phyloP scores from a whole-genome alignment of 1,284 basidiomycete genomes.

The Trichosporon faecale region DNA sequence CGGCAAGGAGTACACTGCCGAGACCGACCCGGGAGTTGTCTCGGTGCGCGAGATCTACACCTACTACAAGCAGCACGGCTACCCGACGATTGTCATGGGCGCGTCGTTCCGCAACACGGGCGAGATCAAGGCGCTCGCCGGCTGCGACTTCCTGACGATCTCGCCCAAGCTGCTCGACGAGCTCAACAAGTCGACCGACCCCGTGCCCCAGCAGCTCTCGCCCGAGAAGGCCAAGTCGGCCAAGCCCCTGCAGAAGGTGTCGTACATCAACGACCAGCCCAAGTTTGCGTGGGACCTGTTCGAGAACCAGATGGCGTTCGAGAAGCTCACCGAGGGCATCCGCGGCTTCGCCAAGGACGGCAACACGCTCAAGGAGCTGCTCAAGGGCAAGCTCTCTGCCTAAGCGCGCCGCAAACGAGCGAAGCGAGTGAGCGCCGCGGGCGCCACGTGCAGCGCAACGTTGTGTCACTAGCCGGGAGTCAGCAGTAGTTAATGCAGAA shows the following conservation, averaged over 20 bases:
- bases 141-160: slow-evolving; percentile 96
- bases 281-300: slow-evolving; percentile 93
- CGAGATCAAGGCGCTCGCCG: slow-evolving; percentile 92
- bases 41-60: slow-evolving; percentile 87
- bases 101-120: slow-evolving; percentile 95
- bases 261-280: slow-evolving; percentile 86
- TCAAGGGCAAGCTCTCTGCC: slow-evolving; percentile 68
- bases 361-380: slow-evolving; percentile 76
- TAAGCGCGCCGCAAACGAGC: slow-evolving; percentile 18
- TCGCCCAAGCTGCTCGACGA: slow-evolving; percentile 86
- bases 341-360: slow-evolving; percentile 96
- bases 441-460: too few species aligned
- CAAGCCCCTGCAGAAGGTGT: slow-evolving; percentile 71
- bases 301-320: slow-evolving; percentile 89
- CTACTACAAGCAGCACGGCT: slow-evolving; percentile 98
- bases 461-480: too few species aligned
- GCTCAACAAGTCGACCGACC: slow-evolving; percentile 74
- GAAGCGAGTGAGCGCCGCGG: too few species aligned
- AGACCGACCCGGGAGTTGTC: slow-evolving; percentile 89
- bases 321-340: slow-evolving; percentile 94
- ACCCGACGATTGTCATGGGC: slow-evolving; percentile 99
- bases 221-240: slow-evolving; percentile 60
- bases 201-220: slow-evolving; percentile 80
- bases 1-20: slow-evolving; percentile 78
- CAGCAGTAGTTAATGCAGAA: too few species aligned